Conservation (phyloP, 495 filamentous ascomycete genomes). For the Cryomyces antarcticus region DNA sequence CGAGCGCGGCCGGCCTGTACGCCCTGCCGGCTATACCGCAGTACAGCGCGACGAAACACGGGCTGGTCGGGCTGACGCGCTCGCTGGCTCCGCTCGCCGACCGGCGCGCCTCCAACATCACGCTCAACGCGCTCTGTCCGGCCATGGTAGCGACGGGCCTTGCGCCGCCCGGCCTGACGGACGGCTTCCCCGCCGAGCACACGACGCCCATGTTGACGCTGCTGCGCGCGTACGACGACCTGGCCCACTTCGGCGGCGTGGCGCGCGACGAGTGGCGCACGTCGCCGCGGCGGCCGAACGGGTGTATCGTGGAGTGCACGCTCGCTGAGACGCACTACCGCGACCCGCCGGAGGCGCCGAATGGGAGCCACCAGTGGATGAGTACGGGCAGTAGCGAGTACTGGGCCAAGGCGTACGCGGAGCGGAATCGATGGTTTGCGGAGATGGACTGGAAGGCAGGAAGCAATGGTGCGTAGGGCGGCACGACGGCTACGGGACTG, state of each 20-base stretch:
- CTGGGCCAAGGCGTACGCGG: conserved; percentile 6
- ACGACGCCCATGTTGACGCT: conserved; percentile 23
- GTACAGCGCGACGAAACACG: conserved; percentile 19
- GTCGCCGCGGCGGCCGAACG: conserved; percentile 1
- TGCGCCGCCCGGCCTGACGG: conserved; percentile 17
- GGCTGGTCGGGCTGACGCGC: conserved; percentile 18
- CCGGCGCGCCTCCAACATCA: conserved; percentile 14
- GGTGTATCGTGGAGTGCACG: conserved; percentile 8
- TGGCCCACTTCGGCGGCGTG: conserved; percentile 1
- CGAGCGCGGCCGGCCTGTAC: conserved; percentile 15
- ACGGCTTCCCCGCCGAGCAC: conserved; percentile 19
- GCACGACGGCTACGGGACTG: too few species aligned
- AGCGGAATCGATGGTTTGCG: conserved; percentile 8
- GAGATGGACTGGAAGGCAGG: not conserved
- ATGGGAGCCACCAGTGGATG: not conserved
- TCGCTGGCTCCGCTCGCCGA: conserved; percentile 9
- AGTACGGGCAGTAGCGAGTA: conserved; percentile 1
- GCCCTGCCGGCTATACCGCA: conserved; percentile 14
- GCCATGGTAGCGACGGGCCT: conserved; percentile 19
- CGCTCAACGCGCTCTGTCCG: conserved; percentile 22
- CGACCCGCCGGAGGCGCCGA: not conserved
- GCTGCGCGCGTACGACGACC: conserved; percentile 10
- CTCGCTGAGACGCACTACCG: conserved; percentile 5
- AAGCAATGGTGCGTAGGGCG: too few species aligned
- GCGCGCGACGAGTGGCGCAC: conserved; percentile 2